phyloP scores from a whole-genome alignment of 352 stramenopile species.

The Pythium brassicae region DNA sequence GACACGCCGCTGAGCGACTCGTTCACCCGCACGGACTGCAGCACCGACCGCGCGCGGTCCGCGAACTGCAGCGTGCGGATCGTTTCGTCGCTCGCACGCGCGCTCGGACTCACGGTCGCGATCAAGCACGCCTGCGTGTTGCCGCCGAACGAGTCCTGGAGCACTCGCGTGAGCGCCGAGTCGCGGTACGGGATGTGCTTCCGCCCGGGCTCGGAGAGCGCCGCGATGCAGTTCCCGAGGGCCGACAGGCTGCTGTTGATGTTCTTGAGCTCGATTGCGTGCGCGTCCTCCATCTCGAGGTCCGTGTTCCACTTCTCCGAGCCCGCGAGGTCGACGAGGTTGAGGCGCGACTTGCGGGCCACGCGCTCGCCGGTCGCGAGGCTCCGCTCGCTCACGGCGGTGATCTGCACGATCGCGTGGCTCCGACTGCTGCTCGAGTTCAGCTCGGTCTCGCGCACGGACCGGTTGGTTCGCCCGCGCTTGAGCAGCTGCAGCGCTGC shows the following conservation, averaged over 20 bases:
- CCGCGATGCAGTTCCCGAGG: constrained; percentile 89
- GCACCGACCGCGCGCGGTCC: constrained; percentile 62
- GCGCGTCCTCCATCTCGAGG: constrained; percentile 61
- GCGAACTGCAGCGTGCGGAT: constrained; percentile 78
- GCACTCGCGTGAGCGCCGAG: constrained; percentile 83
- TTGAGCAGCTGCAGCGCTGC: constrained; percentile 55
- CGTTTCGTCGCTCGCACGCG: constrained; percentile 52
- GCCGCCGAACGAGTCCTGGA: constrained; percentile 80
- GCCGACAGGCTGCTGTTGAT: constrained; percentile 91
- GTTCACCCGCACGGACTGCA: constrained; percentile 73
- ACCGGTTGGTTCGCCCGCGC: constrained; percentile 49
- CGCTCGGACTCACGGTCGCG: constrained; percentile 51
- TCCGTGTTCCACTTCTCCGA: constrained; percentile 86
- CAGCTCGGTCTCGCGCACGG: constrained; percentile 76
- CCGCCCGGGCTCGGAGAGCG: constrained; percentile 63
- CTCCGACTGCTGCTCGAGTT: constrained; percentile 87
- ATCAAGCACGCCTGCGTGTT: constrained; percentile 74
- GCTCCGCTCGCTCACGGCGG: constrained; percentile 43
- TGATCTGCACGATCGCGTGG: constrained; percentile 90
- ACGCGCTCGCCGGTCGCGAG: constrained; percentile 31
- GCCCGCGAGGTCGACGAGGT: constrained; percentile 75
- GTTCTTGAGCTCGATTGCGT: constrained; percentile 79
- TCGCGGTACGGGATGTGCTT: constrained; percentile 91
- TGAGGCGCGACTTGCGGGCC: constrained; percentile 49
- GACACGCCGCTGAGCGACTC: constrained; percentile 41